Evolutionary conservation across 768 basidiomycete species (phyloP).

Genomic region (Trametes gibbosa): DNA sequence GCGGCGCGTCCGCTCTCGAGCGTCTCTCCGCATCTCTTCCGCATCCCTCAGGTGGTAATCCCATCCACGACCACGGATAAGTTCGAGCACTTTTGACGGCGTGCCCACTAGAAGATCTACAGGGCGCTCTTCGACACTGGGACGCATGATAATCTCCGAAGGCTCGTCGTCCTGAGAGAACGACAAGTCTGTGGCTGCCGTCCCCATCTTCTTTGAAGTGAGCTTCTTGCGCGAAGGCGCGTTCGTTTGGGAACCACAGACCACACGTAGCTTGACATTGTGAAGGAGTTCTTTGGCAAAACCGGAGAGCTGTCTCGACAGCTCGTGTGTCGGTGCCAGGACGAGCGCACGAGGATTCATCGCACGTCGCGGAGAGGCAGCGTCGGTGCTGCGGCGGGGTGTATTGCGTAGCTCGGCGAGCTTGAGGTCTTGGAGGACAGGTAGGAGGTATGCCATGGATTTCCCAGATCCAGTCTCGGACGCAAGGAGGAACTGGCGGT

Average conservation of each 20-base stretch:
- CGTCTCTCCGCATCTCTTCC: conserved; percentile 23
- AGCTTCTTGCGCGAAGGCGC: conserved; percentile 23
- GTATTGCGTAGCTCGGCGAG: conserved; percentile 43
- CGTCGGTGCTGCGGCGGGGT: background rate
- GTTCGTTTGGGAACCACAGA: conserved; percentile 68
- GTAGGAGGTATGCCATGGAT: conserved; percentile 86
- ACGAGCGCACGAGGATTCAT: conserved; percentile 75
- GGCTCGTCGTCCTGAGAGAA: too few species aligned
- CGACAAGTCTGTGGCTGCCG: conserved; percentile 36
- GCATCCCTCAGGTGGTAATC: conserved; percentile 35
- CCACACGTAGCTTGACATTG: conserved; percentile 69
- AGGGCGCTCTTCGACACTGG: conserved; percentile 18
- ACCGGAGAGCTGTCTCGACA: conserved; percentile 72
- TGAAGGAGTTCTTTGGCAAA: conserved; percentile 78
- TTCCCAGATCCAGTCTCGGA: conserved; percentile 93
- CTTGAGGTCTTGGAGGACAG: conserved; percentile 79
- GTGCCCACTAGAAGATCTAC: conserved; percentile 67
- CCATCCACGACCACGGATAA: conserved; percentile 55
- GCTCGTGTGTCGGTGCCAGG: conserved; percentile 87
- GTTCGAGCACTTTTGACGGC: conserved; percentile 59
- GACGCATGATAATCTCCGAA: conserved; percentile 25
- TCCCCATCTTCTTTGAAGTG: conserved; percentile 22
- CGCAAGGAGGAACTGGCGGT: conserved; percentile 61
- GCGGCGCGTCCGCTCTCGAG: conserved; percentile 26
- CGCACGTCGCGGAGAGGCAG: conserved; percentile 21